Percentiles rank a stretch among this genome's conserved stretches.
Conservation (phyloP, 2,329 filamentous ascomycete species). For the Raffaelea deltoideospora region DNA sequence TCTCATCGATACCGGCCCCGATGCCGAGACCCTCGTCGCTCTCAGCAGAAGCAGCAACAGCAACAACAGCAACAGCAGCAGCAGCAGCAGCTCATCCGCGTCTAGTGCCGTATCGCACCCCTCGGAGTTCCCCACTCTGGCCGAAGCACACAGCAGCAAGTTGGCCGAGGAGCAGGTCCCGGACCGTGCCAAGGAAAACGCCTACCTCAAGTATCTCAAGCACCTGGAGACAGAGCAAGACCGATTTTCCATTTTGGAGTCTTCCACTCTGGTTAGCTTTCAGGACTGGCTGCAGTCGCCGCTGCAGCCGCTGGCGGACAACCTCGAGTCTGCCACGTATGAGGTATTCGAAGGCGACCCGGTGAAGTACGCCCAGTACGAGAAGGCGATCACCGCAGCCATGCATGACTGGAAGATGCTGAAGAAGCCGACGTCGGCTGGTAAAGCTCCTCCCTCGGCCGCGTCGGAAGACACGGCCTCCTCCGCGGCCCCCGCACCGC, state of each 20-base stretch:
- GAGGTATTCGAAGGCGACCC: conserved; percentile 98
- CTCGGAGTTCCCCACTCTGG: conserved; percentile 52
- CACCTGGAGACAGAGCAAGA: conserved; percentile 75
- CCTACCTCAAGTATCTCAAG: conserved; percentile 62
- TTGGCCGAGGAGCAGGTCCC: too few species aligned
- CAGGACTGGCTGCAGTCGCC: conserved; percentile 96
- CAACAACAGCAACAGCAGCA: neutral
- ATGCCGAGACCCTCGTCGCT: conserved; percentile 16
- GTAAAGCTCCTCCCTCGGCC: too few species aligned
- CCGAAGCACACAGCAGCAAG: conserved; percentile 39
- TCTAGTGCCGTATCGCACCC: conserved; percentile 18
- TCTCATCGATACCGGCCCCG: conserved; percentile 44
- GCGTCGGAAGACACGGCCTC: too few species aligned
- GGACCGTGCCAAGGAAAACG: too few species aligned
- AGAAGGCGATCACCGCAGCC: conserved; percentile 67
- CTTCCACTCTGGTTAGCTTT: conserved; percentile 38
- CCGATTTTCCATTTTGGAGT: conserved; percentile 35
- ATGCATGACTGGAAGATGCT: conserved; percentile 63
- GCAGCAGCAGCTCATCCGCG: conserved; percentile 7
- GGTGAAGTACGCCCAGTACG: conserved; percentile 95
- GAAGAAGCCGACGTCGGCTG: conserved; percentile 59
- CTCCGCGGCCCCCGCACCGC: conserved; percentile 43
- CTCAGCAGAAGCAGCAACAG: too few species aligned
- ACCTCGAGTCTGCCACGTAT: conserved; percentile 92
- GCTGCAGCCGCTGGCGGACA: conserved; percentile 86